Base-by-base conservation (phyloP, 345 rosid genomes). In the Eutrema yunnanense region DNA sequence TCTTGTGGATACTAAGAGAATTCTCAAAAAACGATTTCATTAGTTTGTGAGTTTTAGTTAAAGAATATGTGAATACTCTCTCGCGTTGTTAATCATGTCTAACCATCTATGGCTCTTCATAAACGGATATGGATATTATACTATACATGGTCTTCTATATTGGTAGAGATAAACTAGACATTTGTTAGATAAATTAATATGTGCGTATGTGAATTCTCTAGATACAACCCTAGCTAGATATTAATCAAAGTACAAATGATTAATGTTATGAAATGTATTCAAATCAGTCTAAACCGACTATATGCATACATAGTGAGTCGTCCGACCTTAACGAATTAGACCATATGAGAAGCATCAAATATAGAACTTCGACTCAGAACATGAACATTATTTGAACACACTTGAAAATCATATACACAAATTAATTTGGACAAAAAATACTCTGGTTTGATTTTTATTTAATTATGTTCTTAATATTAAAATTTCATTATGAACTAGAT, bases 1-100 rank as follows among this genome's bases (percentile, higher is more conserved):
- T 84, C 57, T 63, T 77, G 34, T 81, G 69, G 68, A 82, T 72
- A 36, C 90, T 90, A 81, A 73, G 48, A 53, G 7, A 62, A 9
- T 42, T 41, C 19, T 43, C 70, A 55, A 64, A 40, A 47, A 14
- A 44, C 26, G 2, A 9, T 22, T 42, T 33, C 36, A 51, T 62
- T 32, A 62, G 52, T 9, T 60, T 70, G 41, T 37, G 33, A 71
- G 6, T 2, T 67, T 49, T 1, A 6, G 10, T 47, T 26, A 19
- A 27, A 48, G 33, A 43, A 62, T 53, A 67, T 67, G 9, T 44
- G 8, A 69, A 69, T 11, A 68, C 37, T 40, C 50, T 27, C 14
- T 67, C 12, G 47, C 12, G 22, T 49, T 46, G 47, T 34, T 62
- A 63, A 32, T 9, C 6, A 46, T 33, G 46, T 16, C 47, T 4